Evolutionary conservation across 352 stramenopile genomes (phyloP), one percentile per base, ranked within the genome.

Genomic region (Aphanomyces invadans): DNA sequence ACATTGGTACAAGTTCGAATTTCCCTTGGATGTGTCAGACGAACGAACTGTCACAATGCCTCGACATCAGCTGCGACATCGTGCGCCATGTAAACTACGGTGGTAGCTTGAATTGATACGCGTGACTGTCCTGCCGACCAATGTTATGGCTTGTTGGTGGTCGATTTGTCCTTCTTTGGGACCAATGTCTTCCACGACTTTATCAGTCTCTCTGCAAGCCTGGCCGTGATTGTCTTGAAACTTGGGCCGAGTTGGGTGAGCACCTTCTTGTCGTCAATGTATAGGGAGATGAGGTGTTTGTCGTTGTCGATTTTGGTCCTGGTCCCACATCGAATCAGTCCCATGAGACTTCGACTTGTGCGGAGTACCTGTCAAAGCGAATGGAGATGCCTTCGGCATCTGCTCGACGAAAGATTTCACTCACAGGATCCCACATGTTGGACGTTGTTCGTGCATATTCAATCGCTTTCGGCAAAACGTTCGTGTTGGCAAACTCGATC

Each of bases 251-350:
- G 36, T 15, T 42, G 36, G 36, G 36, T 42, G 15, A 42, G 36
- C 36, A 42, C 36, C 15, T 42, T 42, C 36, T 42, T 42, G 36
- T 42, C 36, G 36, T 42, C 36, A 7, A 42, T 7, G 15, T 42
- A 42, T 7, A 42, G 31, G n/a, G 19, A 62, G n/a, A 45, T 25
- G 21, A n/a, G n/a, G 19, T 21, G 7, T 25, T 60, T 45, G 26
- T 61, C 28, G 32, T 19, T 46, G 4, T 36, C 42, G 3, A 36
- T 53, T 26, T 64, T 79, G 88, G 56, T 85, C 76, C 49, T 73
- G 70, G 25, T 78, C 86, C 1, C 76, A n/a, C n/a, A n/a, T n/a
- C n/a, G n/a, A n/a, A n/a, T n/a, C n/a, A n/a, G n/a, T n/a, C n/a
- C n/a, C n/a, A n/a, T n/a, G n/a, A n/a, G n/a, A n/a, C n/a, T n/a